phyloP scores from a whole-genome alignment of 2,329 filamentous ascomycete genomes.

The Clarireedia homoeocarpa region DNA sequence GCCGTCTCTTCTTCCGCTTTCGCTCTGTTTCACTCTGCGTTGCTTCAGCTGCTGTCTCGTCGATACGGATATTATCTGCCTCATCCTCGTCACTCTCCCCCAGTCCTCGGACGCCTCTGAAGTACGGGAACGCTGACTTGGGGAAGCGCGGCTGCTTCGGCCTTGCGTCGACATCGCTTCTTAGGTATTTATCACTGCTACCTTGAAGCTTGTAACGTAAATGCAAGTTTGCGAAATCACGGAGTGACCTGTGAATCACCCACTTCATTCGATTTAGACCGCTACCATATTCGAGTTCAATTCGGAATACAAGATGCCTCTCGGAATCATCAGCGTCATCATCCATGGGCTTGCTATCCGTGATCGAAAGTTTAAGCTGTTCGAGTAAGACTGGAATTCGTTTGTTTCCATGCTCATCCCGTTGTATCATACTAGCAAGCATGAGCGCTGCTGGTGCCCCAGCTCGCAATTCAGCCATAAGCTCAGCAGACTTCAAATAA shows the following conservation, averaged over 20 bases:
- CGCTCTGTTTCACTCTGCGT: constrained; percentile 63
- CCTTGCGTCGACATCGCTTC: constrained; percentile 54
- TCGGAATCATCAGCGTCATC: constrained; percentile 40
- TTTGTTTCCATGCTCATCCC: constrained; percentile 92
- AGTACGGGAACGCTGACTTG: constrained; percentile 79
- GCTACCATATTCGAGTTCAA: constrained; percentile 93
- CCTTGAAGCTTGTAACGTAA: constrained; percentile 85
- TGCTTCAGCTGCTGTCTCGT: constrained; percentile 49
- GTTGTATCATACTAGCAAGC: constrained; percentile 93
- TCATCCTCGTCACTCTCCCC: constrained; percentile 70
- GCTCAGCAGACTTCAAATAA: constrained; percentile 88
- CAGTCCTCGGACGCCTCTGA: constrained; percentile 70
- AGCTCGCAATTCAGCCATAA: constrained; percentile 90
- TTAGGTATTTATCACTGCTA: constrained; percentile 72
- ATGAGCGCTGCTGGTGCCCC: constrained; percentile 90
- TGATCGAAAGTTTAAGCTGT: constrained; percentile 83
- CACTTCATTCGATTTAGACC: constrained; percentile 95
- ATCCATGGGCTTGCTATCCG: constrained; percentile 66
- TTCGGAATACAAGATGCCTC: constrained; percentile 78
- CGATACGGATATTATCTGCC: constrained; percentile 27
- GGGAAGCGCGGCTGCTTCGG: constrained; percentile 88
- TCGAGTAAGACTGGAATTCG: constrained; percentile 91
- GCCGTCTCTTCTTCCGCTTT: constrained; percentile 45
- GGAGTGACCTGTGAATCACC: constrained; percentile 79
- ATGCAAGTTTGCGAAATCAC: constrained; percentile 89